A percentile compares a stretch with the other conserved stretches of the same genome.
Conservation (phyloP, 352 stramenopile species). For the Peronosclerospora sorghi region DNA sequence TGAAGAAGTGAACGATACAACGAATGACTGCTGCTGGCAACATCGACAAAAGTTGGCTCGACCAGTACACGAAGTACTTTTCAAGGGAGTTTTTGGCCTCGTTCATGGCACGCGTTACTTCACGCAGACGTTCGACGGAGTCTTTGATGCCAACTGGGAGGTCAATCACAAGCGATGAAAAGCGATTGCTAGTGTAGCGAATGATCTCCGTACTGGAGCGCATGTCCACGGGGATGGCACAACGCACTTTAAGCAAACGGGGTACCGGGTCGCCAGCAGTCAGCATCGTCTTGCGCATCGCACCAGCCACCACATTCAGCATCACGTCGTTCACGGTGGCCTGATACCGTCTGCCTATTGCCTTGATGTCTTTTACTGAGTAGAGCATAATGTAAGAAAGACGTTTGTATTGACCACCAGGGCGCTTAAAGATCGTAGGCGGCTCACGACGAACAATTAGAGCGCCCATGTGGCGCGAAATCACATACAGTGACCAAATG, state of each 20-base stretch:
- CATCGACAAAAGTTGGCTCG: constrained; percentile 43
- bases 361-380: constrained; percentile 61
- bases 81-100: constrained; percentile 74
- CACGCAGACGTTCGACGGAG: constrained; percentile 31
- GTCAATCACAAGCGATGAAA: constrained; percentile 66
- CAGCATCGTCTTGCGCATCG: constrained; percentile 60
- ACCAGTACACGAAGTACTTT: constrained; percentile 64
- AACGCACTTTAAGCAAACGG: constrained; percentile 41
- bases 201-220: constrained; percentile 55
- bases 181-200: constrained; percentile 54
- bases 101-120: constrained; percentile 45
- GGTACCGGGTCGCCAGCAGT: constrained; percentile 25
- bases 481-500: constrained; percentile 48
- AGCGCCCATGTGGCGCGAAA: constrained; percentile 35
- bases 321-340: constrained; percentile 78
- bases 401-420: constrained; percentile 43
- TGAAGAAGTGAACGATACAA: constrained; percentile 41
- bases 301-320: constrained; percentile 62
- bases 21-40: constrained; percentile 43
- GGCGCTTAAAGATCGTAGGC: constrained; percentile 53
- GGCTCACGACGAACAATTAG: constrained; percentile 47
- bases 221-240: constrained; percentile 73
- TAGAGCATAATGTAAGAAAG: constrained; percentile 66
- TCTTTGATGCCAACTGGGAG: constrained; percentile 50
- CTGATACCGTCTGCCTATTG: constrained; percentile 48